Conservation (phyloP, 2,329 filamentous ascomycete genomes). For the Xylariales sp. region DNA sequence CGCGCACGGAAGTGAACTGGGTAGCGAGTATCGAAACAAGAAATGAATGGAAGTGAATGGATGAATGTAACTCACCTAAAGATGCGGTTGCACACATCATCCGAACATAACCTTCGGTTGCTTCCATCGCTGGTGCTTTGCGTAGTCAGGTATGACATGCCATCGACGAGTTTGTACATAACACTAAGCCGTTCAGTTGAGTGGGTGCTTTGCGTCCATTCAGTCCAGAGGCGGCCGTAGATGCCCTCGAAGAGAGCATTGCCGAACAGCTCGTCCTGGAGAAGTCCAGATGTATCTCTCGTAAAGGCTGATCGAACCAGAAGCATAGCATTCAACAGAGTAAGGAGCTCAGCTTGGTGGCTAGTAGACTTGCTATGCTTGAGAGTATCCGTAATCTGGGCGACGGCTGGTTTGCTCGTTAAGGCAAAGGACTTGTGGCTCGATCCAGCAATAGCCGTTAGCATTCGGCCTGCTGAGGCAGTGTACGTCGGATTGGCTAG, state of each 20-base stretch:
- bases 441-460: constrained; percentile 47
- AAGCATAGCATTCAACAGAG: constrained; percentile 46
- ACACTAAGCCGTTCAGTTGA: constrained; percentile 18
- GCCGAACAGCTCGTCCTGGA: constrained; percentile 26
- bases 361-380: constrained; percentile 44
- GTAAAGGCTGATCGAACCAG: constrained; percentile 19
- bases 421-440: constrained; percentile 43
- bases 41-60: too few relatives aligned
- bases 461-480: constrained; percentile 45
- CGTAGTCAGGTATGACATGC: constrained; percentile 21
- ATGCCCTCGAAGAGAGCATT: constrained; percentile 23
- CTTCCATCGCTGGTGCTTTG: constrained; percentile 18
- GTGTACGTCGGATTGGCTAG: constrained; percentile 49
- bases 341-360: constrained; percentile 48
- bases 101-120: constrained; percentile 21
- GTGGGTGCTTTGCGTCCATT: constrained; percentile 12
- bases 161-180: constrained; percentile 22
- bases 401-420: constrained; percentile 40
- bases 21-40: too few relatives aligned
- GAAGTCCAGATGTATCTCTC: not conserved
- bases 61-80: too few relatives aligned
- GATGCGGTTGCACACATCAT: constrained; percentile 21
- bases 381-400: constrained; percentile 44
- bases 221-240: constrained; percentile 23
- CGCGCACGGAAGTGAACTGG: too few relatives aligned